phyloP scores from a whole-genome alignment of 2,329 filamentous ascomycete species.

The Pyrenophora tritici-repentis region DNA sequence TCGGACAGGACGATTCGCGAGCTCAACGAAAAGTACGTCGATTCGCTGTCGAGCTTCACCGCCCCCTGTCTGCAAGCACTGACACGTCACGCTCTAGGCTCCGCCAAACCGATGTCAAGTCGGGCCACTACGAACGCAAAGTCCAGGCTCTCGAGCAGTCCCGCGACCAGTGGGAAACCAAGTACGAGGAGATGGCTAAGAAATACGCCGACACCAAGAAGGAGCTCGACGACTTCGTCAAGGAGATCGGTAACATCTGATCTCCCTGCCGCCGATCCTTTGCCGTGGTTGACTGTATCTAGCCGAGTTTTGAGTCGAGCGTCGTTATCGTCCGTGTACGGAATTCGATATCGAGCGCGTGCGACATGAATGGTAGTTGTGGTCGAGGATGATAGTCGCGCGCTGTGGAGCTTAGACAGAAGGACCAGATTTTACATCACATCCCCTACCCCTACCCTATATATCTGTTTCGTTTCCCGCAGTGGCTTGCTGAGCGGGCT shows the following conservation, averaged over 20 bases:
- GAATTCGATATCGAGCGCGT: conserved; percentile 25
- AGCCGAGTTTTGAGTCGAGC: conserved; percentile 33
- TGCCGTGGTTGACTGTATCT: conserved; percentile 38
- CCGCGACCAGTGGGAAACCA: conserved; percentile 92
- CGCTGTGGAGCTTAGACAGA: conserved; percentile 15
- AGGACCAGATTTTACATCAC: conserved; percentile 24
- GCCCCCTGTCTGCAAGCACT: conserved; percentile 21
- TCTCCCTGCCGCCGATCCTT: conserved; percentile 31
- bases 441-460: conserved; percentile 27
- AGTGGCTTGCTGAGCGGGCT: conserved; percentile 32
- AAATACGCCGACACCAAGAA: conserved; percentile 84
- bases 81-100: conserved; percentile 64
- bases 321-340: conserved; percentile 15
- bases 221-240: conserved; percentile 88
- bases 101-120: conserved; percentile 98
- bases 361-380: conserved; percentile 10
- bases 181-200: conserved; percentile 97
- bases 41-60: background rate
- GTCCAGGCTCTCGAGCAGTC: conserved; percentile 93
- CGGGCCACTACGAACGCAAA: conserved; percentile 98
- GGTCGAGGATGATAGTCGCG: conserved; percentile 16
- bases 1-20: conserved; percentile 95
- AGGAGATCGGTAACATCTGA: conserved; percentile 93
- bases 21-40: conserved; percentile 93
- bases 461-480: conserved; percentile 34